These are phyloP conservation scores for Jamesozyma rosinii DNA, from an alignment of 805 yeast species.

Conservation along the genomic window DNA sequence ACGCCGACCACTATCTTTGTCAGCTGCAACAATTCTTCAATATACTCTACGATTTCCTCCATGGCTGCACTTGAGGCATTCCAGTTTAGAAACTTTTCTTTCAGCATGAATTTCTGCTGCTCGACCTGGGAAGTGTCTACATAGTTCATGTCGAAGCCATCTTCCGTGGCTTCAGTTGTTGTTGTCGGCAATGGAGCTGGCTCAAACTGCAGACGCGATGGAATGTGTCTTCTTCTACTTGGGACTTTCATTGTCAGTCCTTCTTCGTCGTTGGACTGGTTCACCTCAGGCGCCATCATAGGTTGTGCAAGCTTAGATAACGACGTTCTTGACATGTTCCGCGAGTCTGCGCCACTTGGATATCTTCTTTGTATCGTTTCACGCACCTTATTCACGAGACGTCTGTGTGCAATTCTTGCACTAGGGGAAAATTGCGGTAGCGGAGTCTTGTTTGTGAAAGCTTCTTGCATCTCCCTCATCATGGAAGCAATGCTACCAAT, in stretches of 20 bases:
- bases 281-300: background rate
- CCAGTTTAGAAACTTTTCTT: slow-evolving; percentile 40
- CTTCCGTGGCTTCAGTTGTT: background rate
- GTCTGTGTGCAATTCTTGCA: slow-evolving; percentile 39
- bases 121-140: background rate
- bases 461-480: slow-evolving; percentile 37
- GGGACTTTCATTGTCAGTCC: background rate
- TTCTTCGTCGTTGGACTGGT: background rate
- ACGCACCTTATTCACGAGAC: slow-evolving; percentile 37
- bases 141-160: slow-evolving; percentile 5
- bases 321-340: background rate
- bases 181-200: background rate
- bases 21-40: slow-evolving; percentile 38
- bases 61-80: slow-evolving; percentile 42
- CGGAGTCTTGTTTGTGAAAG: slow-evolving; percentile 38
- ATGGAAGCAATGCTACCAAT: slow-evolving; percentile 34
- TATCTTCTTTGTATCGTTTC: slow-evolving; percentile 30
- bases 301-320: background rate
- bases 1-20: slow-evolving; percentile 40
- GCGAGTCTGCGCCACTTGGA: background rate
- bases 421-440: slow-evolving; percentile 45
- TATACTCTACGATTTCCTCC: slow-evolving; percentile 42
- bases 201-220: background rate
- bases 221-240: background rate
- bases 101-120: slow-evolving; percentile 21